Percentiles rank a stretch among this genome's conserved stretches.
phyloP scores from a whole-genome alignment of 768 basidiomycete species.

The Roridomyces roridus region DNA sequence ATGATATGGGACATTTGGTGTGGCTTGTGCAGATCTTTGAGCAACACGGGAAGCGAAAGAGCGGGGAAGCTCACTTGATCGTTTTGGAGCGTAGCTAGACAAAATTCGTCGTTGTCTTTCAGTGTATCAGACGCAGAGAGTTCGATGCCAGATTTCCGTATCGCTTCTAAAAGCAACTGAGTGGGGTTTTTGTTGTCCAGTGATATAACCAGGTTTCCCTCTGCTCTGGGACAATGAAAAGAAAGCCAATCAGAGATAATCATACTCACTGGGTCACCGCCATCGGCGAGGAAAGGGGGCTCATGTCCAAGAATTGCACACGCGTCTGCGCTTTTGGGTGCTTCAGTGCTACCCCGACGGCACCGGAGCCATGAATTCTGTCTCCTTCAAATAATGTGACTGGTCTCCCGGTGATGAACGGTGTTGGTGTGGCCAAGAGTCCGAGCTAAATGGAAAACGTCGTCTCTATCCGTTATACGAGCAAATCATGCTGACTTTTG shows the following conservation, averaged over 20 bases:
- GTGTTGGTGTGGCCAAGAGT: conserved; percentile 74
- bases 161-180: conserved; percentile 59
- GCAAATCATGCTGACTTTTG: conserved; percentile 47
- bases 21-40: conserved; percentile 36
- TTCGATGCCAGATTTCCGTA: conserved; percentile 45
- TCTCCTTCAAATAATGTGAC: conserved; percentile 71
- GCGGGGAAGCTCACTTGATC: no score
- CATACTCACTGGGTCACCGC: conserved; percentile 57
- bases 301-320: conserved; percentile 46
- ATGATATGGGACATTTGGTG: conserved; percentile 61
- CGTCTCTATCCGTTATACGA: background rate
- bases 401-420: conserved; percentile 78
- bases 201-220: conserved; percentile 75
- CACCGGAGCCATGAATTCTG: conserved; percentile 64
- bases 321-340: conserved; percentile 14
- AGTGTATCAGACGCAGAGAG: conserved; percentile 33
- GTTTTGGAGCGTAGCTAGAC: conserved; percentile 44
- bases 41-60: no score
- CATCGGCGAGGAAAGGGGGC: conserved; percentile 52
- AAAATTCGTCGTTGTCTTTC: conserved; percentile 65
- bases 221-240: conserved; percentile 48
- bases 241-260: background rate
- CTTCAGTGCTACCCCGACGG: conserved; percentile 67
- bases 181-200: conserved; percentile 67
- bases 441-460: conserved; percentile 53